Evolutionary conservation across 2,329 filamentous ascomycete species (phyloP).

Genomic region (Emmonsiellopsis sp.): DNA sequence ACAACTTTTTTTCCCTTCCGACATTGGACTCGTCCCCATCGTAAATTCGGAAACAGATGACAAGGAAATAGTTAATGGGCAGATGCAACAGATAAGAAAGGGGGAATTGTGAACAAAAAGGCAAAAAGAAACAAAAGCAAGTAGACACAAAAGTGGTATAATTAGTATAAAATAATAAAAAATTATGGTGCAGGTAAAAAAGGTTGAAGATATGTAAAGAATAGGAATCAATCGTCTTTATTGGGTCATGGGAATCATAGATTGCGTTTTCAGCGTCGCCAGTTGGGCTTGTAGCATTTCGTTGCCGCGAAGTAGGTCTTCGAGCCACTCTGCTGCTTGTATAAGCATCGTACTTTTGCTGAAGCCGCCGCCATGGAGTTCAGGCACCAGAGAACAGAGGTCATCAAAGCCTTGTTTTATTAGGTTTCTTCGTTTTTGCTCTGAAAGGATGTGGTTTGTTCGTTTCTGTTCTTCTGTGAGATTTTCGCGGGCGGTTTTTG

Average conservation of each 20-base stretch:
- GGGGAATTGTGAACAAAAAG: background rate
- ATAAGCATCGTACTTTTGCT: constrained; percentile 74
- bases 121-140: background rate
- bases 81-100: background rate
- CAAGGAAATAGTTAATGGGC: background rate
- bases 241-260: background rate
- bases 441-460: constrained; percentile 77
- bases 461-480: constrained; percentile 71
- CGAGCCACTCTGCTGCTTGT: constrained; percentile 69
- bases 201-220: background rate
- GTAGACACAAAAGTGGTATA: background rate
- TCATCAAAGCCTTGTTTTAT: constrained; percentile 79
- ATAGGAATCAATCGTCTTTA: background rate
- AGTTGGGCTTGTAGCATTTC: constrained; percentile 47
- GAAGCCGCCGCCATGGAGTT: constrained; percentile 61
- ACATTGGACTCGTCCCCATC: background rate
- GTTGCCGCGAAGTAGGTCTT: constrained; percentile 62
- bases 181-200: background rate
- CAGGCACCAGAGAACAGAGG: constrained; percentile 66
- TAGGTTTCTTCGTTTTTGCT: constrained; percentile 73
- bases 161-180: background rate
- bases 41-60: background rate
- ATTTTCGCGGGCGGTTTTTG: constrained; percentile 44
- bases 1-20: background rate
- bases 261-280: constrained; percentile 30